Evolutionary conservation across 805 yeast species (phyloP), one percentile per base, ranked within the genome.

Genomic region (Teunomyces gatunensis): DNA sequence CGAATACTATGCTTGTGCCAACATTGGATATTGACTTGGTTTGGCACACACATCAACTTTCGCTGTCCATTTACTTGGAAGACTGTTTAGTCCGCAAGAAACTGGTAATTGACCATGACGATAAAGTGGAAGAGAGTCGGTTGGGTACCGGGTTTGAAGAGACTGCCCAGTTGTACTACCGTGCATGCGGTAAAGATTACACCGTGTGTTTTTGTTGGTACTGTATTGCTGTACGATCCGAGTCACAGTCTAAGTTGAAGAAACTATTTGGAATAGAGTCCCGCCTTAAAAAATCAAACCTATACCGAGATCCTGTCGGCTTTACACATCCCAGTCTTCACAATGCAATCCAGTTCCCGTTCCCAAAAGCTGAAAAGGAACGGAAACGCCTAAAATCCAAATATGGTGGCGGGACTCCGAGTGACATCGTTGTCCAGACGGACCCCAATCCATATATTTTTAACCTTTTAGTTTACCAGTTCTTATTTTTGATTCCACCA

Each of bases 1-100:
- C 39, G 21, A 49, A 46, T 30, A 32, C 33, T 11, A 51, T 45
- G 47, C 37, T 54, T 12, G 60, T 61, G 1, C 67, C 68, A 0
- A 60, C 65, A 4, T 48, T 63, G 39, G 67, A 63, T 36, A 61
- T 63, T 23, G 65, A 62, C 34, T 49, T 63, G 40, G 37, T 61
- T 3, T 62, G 68, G 68, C 64, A 57, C 35, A 63, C 68, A 3
- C 65, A 63, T 42, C 64, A 58, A 36, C 50, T 63, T 15, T 34
- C 52, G 7, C 45, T 50, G 46, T 42, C 41, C 37, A 35, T 45
- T 28, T 60, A 62, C 44, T 50, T 55, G 33, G 23, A 20, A 9
- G 51, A 49, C 17, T 53, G 58, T 42, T 30, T 33, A 13, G 13
- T 9, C 0, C 23, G 50, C 6, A 48, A 30, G 11, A 33, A 39